Percentiles rank a stretch among this genome's conserved stretches.
Evolutionary conservation across 371 early-diverging fungal species (phyloP).

Genomic region (Mucor lusitanicus): DNA sequence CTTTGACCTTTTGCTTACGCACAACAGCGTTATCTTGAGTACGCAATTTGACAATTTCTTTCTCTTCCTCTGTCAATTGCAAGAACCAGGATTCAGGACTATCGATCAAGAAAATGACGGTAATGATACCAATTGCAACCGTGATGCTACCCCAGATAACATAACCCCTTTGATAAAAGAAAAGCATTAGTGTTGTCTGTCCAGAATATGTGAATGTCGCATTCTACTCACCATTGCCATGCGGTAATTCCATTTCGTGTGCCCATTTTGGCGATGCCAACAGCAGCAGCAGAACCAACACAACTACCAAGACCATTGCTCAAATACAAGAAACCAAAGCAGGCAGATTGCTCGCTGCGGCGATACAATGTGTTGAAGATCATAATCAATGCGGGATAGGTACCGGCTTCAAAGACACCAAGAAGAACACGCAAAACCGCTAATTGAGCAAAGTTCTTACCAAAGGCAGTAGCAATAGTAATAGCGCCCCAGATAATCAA

Average conservation of each 20-base stretch:
- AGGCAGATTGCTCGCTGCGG: constrained; percentile 28
- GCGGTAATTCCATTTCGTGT: constrained; percentile 12
- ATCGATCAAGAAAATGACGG: constrained; percentile 26
- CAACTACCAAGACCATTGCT: constrained; percentile 16
- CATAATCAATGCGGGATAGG: constrained; percentile 29
- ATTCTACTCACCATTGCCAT: constrained; percentile 22
- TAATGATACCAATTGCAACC: constrained; percentile 11
- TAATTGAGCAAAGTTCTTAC: constrained; percentile 29
- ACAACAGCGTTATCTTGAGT: constrained; percentile 30
- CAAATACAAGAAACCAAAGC: constrained; percentile 22
- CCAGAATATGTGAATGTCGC: not conserved
- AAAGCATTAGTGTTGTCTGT: not conserved
- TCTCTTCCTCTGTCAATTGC: constrained; percentile 29
- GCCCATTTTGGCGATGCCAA: constrained; percentile 24
- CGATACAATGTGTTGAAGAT: constrained; percentile 31
- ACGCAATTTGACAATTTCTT: constrained; percentile 17
- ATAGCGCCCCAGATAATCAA: constrained; percentile 27
- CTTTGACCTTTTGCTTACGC: constrained; percentile 10
- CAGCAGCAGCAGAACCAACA: constrained; percentile 14
- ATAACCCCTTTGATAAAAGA: constrained; percentile 21
- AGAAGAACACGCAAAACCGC: constrained; percentile 30
- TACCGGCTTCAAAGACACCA: constrained; percentile 38
- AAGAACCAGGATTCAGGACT: constrained; percentile 17
- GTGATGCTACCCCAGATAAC: constrained; percentile 29
- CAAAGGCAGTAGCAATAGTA: constrained; percentile 9